Conservation (phyloP, 176 grass and related monocot genomes). For the Bolboschoenus planiculmis region DNA sequence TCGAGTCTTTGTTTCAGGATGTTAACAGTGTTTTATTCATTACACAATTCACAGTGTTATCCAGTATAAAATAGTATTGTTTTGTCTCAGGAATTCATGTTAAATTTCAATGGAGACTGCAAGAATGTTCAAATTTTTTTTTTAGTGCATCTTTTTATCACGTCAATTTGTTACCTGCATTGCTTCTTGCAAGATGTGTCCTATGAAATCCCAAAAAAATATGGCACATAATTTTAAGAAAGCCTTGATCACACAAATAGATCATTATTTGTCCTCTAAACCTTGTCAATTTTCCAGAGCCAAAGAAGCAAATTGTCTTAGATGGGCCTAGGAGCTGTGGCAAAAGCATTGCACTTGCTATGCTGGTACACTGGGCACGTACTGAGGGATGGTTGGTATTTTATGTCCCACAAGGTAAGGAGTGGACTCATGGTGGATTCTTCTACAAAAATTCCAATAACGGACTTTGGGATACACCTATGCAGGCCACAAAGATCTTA, state of each 20-base stretch:
- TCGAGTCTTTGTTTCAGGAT: background rate
- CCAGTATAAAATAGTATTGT: background rate
- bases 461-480: constrained; percentile 73
- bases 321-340: constrained; percentile 84
- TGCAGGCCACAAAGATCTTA: constrained; percentile 55
- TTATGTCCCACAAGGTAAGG: constrained; percentile 85
- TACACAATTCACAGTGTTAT: background rate
- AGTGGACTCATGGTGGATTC: constrained; percentile 95
- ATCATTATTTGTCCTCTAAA: background rate
- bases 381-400: constrained; percentile 92
- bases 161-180: background rate
- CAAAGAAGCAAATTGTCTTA: constrained; percentile 80
- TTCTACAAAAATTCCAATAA: constrained; percentile 73
- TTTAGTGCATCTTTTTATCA: too few relatives aligned
- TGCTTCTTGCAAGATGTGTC: background rate
- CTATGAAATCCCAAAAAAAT: too few relatives aligned
- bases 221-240: background rate
- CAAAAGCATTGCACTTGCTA: constrained; percentile 87
- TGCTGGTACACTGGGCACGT: constrained; percentile 99
- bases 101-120: background rate
- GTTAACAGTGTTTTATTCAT: background rate
- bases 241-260: background rate
- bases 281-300: constrained; percentile 32
- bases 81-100: background rate
- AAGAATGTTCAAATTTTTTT: background rate